Evolutionary conservation across 306 rosid genomes (phyloP).

Genomic region (Benincasa hispida): DNA sequence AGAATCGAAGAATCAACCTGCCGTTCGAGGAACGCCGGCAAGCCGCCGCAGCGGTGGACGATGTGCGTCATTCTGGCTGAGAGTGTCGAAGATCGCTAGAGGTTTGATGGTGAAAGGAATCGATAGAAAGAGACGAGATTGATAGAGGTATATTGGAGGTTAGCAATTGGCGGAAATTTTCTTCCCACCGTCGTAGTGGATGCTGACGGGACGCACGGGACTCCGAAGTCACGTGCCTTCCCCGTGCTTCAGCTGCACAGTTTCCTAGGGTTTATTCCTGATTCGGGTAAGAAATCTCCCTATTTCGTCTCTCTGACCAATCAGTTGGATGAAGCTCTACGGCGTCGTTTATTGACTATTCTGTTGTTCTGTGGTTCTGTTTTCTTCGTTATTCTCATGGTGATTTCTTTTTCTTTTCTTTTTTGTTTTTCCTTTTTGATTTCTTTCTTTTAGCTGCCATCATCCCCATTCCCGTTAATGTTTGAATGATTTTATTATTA

Average conservation of each 20-base stretch:
- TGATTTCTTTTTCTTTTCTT: not conserved
- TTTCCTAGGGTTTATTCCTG: constrained; percentile 3
- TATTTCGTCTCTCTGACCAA: not conserved
- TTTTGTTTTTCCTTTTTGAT: no score
- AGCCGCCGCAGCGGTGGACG: not conserved
- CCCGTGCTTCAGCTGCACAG: not conserved
- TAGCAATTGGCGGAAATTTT: not conserved
- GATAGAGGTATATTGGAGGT: not conserved
- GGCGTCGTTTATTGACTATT: constrained; percentile 8
- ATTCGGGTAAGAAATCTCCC: not conserved
- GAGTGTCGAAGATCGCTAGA: not conserved
- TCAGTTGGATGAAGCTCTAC: not conserved
- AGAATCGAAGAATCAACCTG: not conserved
- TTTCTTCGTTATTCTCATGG: not conserved
- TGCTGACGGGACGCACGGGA: constrained; percentile 5
- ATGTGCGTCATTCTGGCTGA: not conserved
- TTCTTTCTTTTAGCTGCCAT: not conserved
- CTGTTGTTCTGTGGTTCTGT: not conserved
- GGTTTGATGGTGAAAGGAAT: not conserved
- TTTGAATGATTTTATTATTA: not conserved
- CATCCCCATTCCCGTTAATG: not conserved
- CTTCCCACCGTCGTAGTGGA: not conserved
- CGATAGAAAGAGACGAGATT: not conserved
- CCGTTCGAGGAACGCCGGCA: not conserved
- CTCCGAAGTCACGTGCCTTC: constrained; percentile 9